Percentiles rank a stretch among this genome's conserved stretches.
Evolutionary conservation across 2,329 filamentous ascomycete species (phyloP).

Genomic region (Fusarium camptoceras): DNA sequence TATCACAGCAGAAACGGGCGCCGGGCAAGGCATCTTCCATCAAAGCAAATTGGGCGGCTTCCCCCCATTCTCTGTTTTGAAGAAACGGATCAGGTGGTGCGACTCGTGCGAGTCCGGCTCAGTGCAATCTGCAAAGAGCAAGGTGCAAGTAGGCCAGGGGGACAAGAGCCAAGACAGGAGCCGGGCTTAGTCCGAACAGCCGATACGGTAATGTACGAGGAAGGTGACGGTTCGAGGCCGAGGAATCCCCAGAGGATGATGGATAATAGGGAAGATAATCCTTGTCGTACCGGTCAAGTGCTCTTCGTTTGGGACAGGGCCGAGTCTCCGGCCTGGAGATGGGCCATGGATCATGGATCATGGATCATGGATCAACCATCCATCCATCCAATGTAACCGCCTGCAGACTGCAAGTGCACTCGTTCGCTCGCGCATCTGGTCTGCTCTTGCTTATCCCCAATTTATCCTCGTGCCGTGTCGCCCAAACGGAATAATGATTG

Average conservation of each 20-base stretch:
- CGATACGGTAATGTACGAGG: constrained; percentile 41
- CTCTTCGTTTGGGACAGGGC: constrained; percentile 34
- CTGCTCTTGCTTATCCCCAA: constrained; percentile 19
- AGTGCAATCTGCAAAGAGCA: constrained; percentile 2
- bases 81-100: constrained; percentile 37
- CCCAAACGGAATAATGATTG: constrained; percentile 37
- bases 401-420: background rate
- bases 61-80: background rate
- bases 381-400: constrained; percentile 7
- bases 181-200: constrained; percentile 40
- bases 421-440: background rate
- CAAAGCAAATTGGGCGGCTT: background rate
- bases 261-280: constrained; percentile 21
- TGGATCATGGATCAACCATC: constrained; percentile 13
- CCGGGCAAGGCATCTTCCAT: background rate
- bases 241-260: constrained; percentile 22
- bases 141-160: constrained; percentile 18
- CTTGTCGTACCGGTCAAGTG: constrained; percentile 33
- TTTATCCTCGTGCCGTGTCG: constrained; percentile 22
- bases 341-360: constrained; percentile 26
- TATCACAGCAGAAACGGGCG: background rate
- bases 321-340: constrained; percentile 40
- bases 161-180: constrained; percentile 30
- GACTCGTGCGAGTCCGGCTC: constrained; percentile 44
- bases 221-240: constrained; percentile 16